Evolutionary conservation across 2,329 filamentous ascomycete genomes (phyloP).

Genomic region (Diplodia sapinea): DNA sequence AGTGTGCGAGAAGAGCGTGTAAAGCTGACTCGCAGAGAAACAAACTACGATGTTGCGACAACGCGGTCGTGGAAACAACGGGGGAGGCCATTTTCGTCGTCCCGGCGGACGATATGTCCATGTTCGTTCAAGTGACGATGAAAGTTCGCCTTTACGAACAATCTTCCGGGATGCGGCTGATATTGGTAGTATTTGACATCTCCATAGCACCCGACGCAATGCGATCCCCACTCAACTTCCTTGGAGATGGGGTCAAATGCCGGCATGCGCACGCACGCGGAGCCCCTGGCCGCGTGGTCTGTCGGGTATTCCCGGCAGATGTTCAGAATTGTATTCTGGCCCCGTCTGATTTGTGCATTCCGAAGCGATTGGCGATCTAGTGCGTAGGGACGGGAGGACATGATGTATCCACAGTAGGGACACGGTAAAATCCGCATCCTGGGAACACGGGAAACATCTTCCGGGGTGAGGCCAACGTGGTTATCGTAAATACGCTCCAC

Average conservation of each 20-base stretch:
- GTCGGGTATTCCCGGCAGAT: too few species aligned
- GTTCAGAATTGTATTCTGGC: too few species aligned
- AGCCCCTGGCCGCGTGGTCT: not conserved
- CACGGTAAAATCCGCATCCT: not conserved
- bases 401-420: not conserved
- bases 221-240: not conserved
- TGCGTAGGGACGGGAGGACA: not conserved
- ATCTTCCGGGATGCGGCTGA: not conserved
- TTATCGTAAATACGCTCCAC: not conserved
- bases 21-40: not conserved
- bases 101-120: not conserved
- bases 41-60: not conserved
- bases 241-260: not conserved
- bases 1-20: too few species aligned
- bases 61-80: too few species aligned
- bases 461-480: not conserved
- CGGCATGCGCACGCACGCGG: not conserved
- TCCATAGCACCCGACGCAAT: not conserved
- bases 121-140: not conserved
- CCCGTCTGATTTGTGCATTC: not conserved
- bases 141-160: not conserved
- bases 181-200: not conserved
- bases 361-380: not conserved
- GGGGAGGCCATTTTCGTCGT: too few species aligned
- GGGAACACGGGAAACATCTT: not conserved